These are phyloP conservation scores for Cystobasidium tubakii DNA, from an alignment of 768 basidiomycete species.

Conservation along the genomic window DNA sequence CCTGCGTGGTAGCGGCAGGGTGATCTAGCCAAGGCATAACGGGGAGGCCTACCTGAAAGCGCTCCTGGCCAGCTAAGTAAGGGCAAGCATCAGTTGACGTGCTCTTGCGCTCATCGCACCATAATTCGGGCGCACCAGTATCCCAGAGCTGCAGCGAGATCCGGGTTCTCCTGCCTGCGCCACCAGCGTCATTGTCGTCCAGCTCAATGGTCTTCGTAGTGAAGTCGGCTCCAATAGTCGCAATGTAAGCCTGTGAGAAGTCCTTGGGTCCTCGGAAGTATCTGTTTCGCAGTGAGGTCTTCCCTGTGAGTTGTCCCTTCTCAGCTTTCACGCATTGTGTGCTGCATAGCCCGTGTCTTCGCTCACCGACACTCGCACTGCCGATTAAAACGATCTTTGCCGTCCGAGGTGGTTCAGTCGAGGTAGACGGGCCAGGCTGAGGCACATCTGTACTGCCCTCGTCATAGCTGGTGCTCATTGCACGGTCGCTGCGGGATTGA, in stretches of 20 bases:
- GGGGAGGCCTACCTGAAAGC: conserved; percentile 31
- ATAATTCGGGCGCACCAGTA: conserved; percentile 11
- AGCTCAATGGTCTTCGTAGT: conserved; percentile 31
- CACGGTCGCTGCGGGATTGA: background rate
- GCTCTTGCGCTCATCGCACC: background rate
- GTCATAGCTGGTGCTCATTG: conserved; percentile 12
- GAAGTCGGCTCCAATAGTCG: conserved; percentile 40
- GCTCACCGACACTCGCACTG: conserved; percentile 12
- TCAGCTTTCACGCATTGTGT: no score
- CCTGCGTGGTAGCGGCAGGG: background rate
- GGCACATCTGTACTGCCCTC: conserved; percentile 25
- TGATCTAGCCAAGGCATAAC: background rate
- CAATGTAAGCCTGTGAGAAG: conserved; percentile 32
- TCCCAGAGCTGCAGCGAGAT: conserved; percentile 36
- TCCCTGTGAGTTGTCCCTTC: background rate
- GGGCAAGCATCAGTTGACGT: background rate
- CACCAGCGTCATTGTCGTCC: conserved; percentile 13
- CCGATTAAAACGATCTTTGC: conserved; percentile 29
- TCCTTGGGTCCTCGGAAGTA: conserved; percentile 2
- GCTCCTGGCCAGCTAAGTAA: conserved; percentile 35
- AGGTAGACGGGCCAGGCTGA: conserved; percentile 7
- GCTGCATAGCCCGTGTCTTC: background rate
- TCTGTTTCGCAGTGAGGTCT: conserved; percentile 21
- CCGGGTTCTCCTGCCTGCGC: background rate
- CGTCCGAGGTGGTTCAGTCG: conserved; percentile 6